Conservation (phyloP, 768 basidiomycete species). For the Pleurotus salmoneostramineus region DNA sequence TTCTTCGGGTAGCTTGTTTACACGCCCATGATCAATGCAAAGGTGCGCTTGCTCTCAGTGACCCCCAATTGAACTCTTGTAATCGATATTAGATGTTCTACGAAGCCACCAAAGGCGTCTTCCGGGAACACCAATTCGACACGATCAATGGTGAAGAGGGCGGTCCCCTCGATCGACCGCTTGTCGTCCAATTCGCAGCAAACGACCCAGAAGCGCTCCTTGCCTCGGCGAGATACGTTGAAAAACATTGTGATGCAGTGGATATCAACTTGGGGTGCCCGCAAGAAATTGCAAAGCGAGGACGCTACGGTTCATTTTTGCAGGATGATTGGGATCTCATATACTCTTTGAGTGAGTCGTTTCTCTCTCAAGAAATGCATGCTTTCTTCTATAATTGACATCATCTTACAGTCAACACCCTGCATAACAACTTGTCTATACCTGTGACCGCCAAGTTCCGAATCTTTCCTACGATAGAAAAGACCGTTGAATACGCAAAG, state of each 20-base stretch:
- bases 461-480: slow-evolving; percentile 79
- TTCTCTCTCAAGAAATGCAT: neutral
- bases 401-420: slow-evolving; percentile 64
- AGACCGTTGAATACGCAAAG: slow-evolving; percentile 90
- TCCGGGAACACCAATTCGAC: slow-evolving; percentile 67
- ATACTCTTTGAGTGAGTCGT: slow-evolving; percentile 62
- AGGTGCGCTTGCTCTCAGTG: slow-evolving; percentile 34
- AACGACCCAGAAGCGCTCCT: slow-evolving; percentile 83
- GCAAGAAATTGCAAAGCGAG: slow-evolving; percentile 88
- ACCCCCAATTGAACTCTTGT: neutral
- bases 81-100: slow-evolving; percentile 52
- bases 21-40: slow-evolving; percentile 98
- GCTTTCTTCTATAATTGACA: neutral
- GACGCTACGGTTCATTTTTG: slow-evolving; percentile 85
- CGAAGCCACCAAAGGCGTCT: slow-evolving; percentile 44
- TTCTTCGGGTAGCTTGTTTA: slow-evolving; percentile 62
- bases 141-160: slow-evolving; percentile 80
- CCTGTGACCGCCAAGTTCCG: slow-evolving; percentile 98
- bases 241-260: slow-evolving; percentile 83
- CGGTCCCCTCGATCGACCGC: slow-evolving; percentile 68
- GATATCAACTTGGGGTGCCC: slow-evolving; percentile 95
- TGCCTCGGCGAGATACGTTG: slow-evolving; percentile 70
- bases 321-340: slow-evolving; percentile 96
- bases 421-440: slow-evolving; percentile 81
- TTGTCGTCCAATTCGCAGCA: slow-evolving; percentile 92